Base-by-base conservation (phyloP, 83 land plant species). In the Larix sibirica region DNA sequence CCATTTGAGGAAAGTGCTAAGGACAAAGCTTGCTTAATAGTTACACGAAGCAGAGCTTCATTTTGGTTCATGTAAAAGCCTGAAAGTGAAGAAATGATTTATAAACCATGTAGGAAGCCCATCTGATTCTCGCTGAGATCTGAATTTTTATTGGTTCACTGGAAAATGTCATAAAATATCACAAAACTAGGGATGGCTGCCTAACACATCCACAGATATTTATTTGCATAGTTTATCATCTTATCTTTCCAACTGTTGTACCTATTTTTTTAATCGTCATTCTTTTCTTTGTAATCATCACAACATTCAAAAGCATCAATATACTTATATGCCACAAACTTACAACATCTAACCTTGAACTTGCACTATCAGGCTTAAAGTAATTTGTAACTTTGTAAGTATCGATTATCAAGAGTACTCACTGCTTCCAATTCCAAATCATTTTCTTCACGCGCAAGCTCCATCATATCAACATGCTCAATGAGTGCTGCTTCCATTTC, bases 371-470 rank as follows among this genome's bases (percentile, higher is more conserved):
- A n/a, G 38, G 42, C 20, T 38, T 50, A 20, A 47, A 73, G 21
- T 26, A 23, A 36, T 26, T 33, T 60, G 65, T 40, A 14, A 23
- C n/a, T 26, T 33, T 60, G 50, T 40, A 14, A 0, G 18, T 61
- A 28, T 60, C 38, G 69, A 56, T 83, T 24, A 76, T 17, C 47
- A 56, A 38, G 16, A 59, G 36, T 38, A 85, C 95, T 80, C 92
- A 97, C 99, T 77, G 83, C 88, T 91, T 92, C 98, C 84, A 97
- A 70, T 76, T 91, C 94, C 4, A 44, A 3, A 70, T 97, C 99
- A 81, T 90, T 89, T 82, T 97, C 99, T 85, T 97, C 99, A 14
- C 87, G 90, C 44, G 99, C 99, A 81, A 97, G 94, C 88, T 94
- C 97, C 54, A 94, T 84, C 85, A 97, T 80, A 56, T 94, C 98